A percentile compares a stretch with the other conserved stretches of the same genome.
These are phyloP conservation scores for Phytopythium sindhum DNA, from an alignment of 352 stramenopile species.

Conservation along the genomic window DNA sequence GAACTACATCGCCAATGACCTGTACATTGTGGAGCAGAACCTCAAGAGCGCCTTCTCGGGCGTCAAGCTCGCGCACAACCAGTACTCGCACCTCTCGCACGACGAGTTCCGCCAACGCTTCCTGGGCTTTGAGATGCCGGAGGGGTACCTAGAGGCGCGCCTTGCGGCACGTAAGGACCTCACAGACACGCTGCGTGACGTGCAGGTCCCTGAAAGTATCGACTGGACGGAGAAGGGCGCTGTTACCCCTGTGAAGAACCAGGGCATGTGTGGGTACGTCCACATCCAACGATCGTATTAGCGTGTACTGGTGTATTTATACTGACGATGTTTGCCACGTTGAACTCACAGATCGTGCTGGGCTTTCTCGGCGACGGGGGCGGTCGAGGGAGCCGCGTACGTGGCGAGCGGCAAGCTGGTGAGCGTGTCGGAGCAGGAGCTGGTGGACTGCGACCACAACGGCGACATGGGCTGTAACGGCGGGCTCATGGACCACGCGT, in stretches of 20 bases:
- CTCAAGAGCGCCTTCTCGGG: slow-evolving; percentile 54
- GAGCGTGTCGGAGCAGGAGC: slow-evolving; percentile 93
- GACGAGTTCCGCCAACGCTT: slow-evolving; percentile 85
- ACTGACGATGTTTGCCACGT: background rate
- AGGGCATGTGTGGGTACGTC: slow-evolving; percentile 87
- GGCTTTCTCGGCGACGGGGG: slow-evolving; percentile 95
- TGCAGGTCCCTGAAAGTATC: slow-evolving; percentile 58
- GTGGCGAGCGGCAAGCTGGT: slow-evolving; percentile 86
- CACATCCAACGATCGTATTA: background rate
- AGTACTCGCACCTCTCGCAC: slow-evolving; percentile 91
- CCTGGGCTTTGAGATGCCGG: slow-evolving; percentile 30
- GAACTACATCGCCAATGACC: slow-evolving; percentile 82
- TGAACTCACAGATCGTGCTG: slow-evolving; percentile 81
- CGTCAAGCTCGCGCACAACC: slow-evolving; percentile 92
- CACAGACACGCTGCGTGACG: slow-evolving; percentile 4
- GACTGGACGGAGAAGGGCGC: slow-evolving; percentile 92
- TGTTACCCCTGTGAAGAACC: slow-evolving; percentile 97
- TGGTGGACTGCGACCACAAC: slow-evolving; percentile 93
- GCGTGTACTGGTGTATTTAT: background rate
- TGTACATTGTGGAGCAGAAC: slow-evolving; percentile 88
- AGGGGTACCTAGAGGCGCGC: slow-evolving; percentile 44
- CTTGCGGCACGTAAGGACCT: slow-evolving; percentile 17
- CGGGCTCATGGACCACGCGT: slow-evolving; percentile 95
- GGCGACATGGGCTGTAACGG: slow-evolving; percentile 93
- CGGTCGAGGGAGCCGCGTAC: slow-evolving; percentile 94